Percentiles rank a stretch among this genome's conserved stretches.
phyloP scores from a whole-genome alignment of 352 stramenopile genomes.

The Pythium rishiriense region DNA sequence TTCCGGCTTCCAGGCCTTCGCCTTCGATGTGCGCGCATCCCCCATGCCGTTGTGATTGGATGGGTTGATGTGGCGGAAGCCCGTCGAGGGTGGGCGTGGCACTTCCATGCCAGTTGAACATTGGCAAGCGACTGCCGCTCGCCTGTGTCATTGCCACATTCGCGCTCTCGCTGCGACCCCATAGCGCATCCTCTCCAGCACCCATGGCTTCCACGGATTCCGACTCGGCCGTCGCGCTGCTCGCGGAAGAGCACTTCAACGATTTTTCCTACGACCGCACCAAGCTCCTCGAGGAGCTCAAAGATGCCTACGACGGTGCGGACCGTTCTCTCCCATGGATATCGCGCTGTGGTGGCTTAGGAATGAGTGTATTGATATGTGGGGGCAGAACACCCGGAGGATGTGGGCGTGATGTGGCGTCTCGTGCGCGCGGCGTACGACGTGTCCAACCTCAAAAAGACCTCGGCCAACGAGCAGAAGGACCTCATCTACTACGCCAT shows the following conservation, averaged over 20 bases:
- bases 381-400: conserved; percentile 18
- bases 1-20: neutral
- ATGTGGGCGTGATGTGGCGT: conserved; percentile 38
- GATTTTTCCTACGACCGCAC: conserved; percentile 67
- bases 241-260: conserved; percentile 79
- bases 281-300: conserved; percentile 58
- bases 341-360: too few species aligned
- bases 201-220: conserved; percentile 2
- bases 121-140: neutral
- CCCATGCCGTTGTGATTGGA: conserved; percentile 7
- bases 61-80: neutral
- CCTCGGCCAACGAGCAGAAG: conserved; percentile 36
- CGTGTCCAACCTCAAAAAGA: conserved; percentile 35
- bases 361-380: conserved; percentile 37
- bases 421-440: conserved; percentile 40
- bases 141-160: conserved; percentile 18
- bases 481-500: conserved; percentile 51
- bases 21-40: neutral
- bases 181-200: neutral
- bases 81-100: neutral
- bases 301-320: conserved; percentile 44
- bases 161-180: neutral
- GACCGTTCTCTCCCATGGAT: too few species aligned
- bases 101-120: conserved; percentile 8
- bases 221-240: conserved; percentile 49